Base-by-base conservation (phyloP, 495 filamentous ascomycete genomes). In the Tirmania nivea region DNA sequence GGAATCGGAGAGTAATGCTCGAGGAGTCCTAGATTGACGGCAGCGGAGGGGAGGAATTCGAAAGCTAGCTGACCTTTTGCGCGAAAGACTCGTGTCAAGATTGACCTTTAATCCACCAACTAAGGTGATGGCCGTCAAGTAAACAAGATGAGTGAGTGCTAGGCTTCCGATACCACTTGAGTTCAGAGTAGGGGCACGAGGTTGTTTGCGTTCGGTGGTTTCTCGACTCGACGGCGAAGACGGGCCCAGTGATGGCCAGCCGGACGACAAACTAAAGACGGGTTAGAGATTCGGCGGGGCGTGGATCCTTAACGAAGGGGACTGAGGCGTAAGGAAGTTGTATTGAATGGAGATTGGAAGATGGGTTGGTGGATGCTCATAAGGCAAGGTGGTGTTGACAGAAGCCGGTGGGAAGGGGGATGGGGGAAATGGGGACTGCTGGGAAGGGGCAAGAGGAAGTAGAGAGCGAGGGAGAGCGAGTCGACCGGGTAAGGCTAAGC, bases 311-410 rank as follows among this genome's bases (percentile, higher is more conserved):
- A 48, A 50, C 52, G 54, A 51, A 16, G 17, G 57, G 58, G 50
- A 61, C 51, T 52, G 54, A 52, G 49, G 55, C 17, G 1, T 19
- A 36, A 57, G 56, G 50, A 55, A 55, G 51, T 52, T 25, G 37
- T 51, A 52, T 55, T 56, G 58, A 56, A 56, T 60, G 57, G 57
- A 56, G 52, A 51, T 49, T 59, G 55, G 50, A 54, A 16, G 19
- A 50, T 53, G 45, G 31, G 34, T 39, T 45, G 49, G 39, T 45
- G 8, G 25, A 31, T 31, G 25, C 25, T 31, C 25, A 31, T 31
- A 31, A 31, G 25, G 25, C 25, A 5, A 4, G 39, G 12, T 45
- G 39, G 39, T 14, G 39, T 45, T 14, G 39, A n/a, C n/a, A n/a
- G n/a, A n/a, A n/a, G n/a, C n/a, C n/a, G 39, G 39, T 14, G 39